These are phyloP conservation scores for Kockovaella imperatae DNA, from an alignment of 768 basidiomycete species.

Conservation along the genomic window DNA sequence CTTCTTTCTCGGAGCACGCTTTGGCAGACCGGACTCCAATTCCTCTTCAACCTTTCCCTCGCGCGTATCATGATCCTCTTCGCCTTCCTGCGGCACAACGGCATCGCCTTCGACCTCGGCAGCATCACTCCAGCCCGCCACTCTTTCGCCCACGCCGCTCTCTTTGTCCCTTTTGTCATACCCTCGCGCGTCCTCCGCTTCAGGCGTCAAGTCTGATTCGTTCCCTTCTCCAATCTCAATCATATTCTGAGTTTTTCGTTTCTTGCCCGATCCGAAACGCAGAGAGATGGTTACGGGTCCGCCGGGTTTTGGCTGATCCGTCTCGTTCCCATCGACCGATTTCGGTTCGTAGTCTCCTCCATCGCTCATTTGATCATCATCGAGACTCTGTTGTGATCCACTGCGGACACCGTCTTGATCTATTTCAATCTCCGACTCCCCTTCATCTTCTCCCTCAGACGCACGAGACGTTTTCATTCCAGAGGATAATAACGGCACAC, in stretches of 20 bases:
- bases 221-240: neutral
- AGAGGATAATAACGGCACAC: neutral
- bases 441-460: neutral
- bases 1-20: conserved; percentile 8
- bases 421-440: too few species aligned
- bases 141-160: neutral
- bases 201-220: neutral
- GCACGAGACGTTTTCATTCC: too few species aligned
- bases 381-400: neutral
- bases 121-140: neutral
- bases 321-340: too few species aligned
- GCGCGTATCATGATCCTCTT: neutral
- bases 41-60: conserved; percentile 1
- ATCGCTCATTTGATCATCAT: neutral
- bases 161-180: neutral
- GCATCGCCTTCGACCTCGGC: neutral
- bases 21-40: neutral
- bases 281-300: too few species aligned
- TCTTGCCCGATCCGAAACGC: too few species aligned
- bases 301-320: too few species aligned
- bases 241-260: too few species aligned
- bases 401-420: neutral
- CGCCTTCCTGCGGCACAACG: neutral
- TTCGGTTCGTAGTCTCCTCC: neutral
- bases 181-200: neutral